Base-by-base conservation (phyloP, 2,329 filamentous ascomycete genomes). In the Ophiostoma novo-ulmi region DNA sequence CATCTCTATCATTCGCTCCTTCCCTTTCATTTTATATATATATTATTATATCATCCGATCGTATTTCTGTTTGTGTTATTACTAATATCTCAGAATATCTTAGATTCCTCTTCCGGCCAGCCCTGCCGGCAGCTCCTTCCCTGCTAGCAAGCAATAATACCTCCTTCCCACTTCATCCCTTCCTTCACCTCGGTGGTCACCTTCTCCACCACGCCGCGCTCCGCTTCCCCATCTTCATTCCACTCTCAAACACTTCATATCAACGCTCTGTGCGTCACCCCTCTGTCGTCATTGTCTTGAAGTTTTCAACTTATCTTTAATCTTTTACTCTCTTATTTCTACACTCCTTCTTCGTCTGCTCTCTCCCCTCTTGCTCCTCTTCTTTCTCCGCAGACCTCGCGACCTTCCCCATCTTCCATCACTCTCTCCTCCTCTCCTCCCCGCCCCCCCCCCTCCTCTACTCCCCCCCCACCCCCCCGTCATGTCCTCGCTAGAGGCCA, bases 401-500 rank as follows among this genome's bases (percentile, higher is more conserved):
- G 8, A 31, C 22, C n/a, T 14, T 5, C 41, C 52, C 26, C 55
- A 22, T 64, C 31, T 36, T 3, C 13, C 22, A 22, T 38, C 35
- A 17, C 61, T 3, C 35, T 4, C 31, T 31, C 31, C 31, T 31
- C 31, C 31, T 31, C 31, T 31, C 31, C 31, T 31, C 31, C 31
- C 31, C 31, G 31, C 31, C 31, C 31, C 26, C 26, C 41, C 41
- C 48, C 14, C 38, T 44, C 65, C 65, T 41, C 36, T 38, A 67
- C 4, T 2, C 61, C 22, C 48, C 64, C 13, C 13, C 22, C 36
- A 20, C 66, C 58, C 67, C 48, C 36, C 39, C 68, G 66, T 48
- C 76, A 81, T 82, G 80, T 85, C 87, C 76, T 90, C 89, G 58
- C 86, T 94, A 77, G 91, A 93, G 82, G 90, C 91, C 78, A 93